Base-by-base conservation (phyloP, 768 basidiomycete species). In the Pleurotus citrinopileatus region DNA sequence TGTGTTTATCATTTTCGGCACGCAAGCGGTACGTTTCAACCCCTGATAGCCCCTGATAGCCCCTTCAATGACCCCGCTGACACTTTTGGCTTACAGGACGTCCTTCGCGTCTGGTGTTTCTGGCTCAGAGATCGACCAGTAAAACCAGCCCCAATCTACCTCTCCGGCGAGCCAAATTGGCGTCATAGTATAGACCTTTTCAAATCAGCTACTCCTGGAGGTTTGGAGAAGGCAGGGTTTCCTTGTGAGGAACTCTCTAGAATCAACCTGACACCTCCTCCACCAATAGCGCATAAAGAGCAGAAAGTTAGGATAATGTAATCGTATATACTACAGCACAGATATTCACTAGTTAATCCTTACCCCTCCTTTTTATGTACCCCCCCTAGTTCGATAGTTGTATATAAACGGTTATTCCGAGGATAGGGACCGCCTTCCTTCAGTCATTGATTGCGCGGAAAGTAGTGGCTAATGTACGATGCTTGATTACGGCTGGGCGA, bases 1-100 rank as follows among this genome's bases (percentile, higher is more conserved):
- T n/a, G 57, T 73, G 3, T 67, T 74, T 52, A 59, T 74, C 7
- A 63, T 72, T 3, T 74, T 73, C 54, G 72, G 70, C 3, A 69
- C 70, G 20, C 73, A 74, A 63, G 54, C 62, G 3, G 70, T 70
- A 51, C 25, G 66, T 57, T 12, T 48, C 27, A 10, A 29, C 32
- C 5, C 36, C 17, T 45, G 22, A 26, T 25, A n/a, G n/a, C n/a
- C n/a, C n/a, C n/a, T n/a, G n/a, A n/a, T n/a, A n/a, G n/a, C n/a
- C n/a, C 17, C 37, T 19, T 10, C 46, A 23, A 17, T n/a, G 34
- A 20, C 25, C 2, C 28, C 52, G 32, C 15, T 51, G 15, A 42
- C 20, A 5, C 15, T n/a, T 45, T 2, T 28, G 19, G n/a, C 9
- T 25, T 9, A 15, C 52, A 71, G 67, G 71, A 71, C 52, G 66